Evolutionary conservation across 352 stramenopile genomes (phyloP).

Genomic region (Blastocystis sp.): DNA sequence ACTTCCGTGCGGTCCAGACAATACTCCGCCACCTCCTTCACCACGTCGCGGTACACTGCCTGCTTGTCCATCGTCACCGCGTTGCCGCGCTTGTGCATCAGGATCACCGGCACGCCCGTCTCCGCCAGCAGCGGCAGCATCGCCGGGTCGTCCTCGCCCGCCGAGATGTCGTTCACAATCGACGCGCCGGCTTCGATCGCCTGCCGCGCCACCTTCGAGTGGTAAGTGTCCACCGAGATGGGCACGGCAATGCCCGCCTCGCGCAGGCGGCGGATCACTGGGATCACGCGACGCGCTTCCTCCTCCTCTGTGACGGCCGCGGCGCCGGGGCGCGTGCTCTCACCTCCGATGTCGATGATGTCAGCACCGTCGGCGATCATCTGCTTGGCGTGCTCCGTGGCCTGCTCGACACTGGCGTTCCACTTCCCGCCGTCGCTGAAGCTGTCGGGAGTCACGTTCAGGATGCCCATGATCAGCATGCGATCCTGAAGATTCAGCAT

Average conservation of each 20-base stretch:
- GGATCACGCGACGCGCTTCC: conserved; percentile 86
- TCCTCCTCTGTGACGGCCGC: conserved; percentile 81
- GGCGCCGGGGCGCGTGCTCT: conserved; percentile 94
- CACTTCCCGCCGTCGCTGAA: conserved; percentile 88
- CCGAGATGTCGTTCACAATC: conserved; percentile 95
- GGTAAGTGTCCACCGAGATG: conserved; percentile 94
- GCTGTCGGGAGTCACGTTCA: conserved; percentile 97
- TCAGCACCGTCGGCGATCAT: conserved; percentile 85
- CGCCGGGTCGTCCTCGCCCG: conserved; percentile 82
- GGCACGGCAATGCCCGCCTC: conserved; percentile 75
- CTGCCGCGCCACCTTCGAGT: conserved; percentile 82
- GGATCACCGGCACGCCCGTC: conserved; percentile 77
- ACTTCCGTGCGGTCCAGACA: conserved; percentile 78
- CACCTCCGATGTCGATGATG: conserved; percentile 95
- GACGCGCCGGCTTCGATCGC: conserved; percentile 88
- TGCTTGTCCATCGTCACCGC: conserved; percentile 89
- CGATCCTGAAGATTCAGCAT: conserved; percentile 59
- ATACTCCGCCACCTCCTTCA: conserved; percentile 81
- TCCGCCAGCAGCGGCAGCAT: conserved; percentile 80
- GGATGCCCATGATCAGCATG: conserved; percentile 91
- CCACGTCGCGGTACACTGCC: conserved; percentile 76
- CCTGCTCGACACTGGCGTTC: conserved; percentile 74
- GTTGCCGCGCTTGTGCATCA: conserved; percentile 96
- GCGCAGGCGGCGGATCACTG: conserved; percentile 87
- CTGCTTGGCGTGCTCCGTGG: conserved; percentile 81